Evolutionary conservation across 331 rosid species (phyloP).

Genomic region (Stylosanthes scabra): DNA sequence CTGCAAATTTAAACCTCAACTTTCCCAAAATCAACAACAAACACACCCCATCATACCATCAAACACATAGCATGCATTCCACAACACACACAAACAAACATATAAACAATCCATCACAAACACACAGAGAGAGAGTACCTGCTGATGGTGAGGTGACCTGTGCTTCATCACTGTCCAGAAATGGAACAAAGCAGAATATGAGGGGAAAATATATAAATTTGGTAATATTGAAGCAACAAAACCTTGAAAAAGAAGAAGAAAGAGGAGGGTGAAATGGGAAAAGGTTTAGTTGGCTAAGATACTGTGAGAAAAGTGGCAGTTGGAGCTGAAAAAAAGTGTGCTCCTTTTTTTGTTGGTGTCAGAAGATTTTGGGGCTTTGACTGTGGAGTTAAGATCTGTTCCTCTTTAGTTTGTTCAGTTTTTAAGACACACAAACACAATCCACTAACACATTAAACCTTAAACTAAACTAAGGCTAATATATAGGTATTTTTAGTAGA

Average conservation of each 20-base stretch:
- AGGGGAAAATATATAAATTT: neutral
- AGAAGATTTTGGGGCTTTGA: slow-evolving; percentile 23
- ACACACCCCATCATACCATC: slow-evolving; percentile 24
- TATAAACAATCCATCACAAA: neutral
- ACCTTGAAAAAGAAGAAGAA: neutral
- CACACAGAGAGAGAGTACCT: slow-evolving; percentile 39
- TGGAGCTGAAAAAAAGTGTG: slow-evolving; percentile 25
- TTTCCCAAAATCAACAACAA: slow-evolving; percentile 51
- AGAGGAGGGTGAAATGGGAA: neutral
- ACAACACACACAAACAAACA: neutral
- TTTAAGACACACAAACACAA: too few species aligned
- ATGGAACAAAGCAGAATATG: neutral
- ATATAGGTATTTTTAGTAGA: too few species aligned
- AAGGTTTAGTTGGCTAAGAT: slow-evolving; percentile 12
- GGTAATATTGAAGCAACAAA: neutral
- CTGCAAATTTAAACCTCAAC: slow-evolving; percentile 63
- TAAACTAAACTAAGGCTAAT: too few species aligned
- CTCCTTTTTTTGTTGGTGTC: neutral
- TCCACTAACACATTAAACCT: too few species aligned
- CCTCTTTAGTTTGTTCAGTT: too few species aligned
- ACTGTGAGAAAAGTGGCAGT: neutral
- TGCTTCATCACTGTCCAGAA: slow-evolving; percentile 45
- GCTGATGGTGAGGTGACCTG: slow-evolving; percentile 39
- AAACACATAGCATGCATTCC: neutral
- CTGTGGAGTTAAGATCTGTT: slow-evolving; percentile 4